A percentile compares a stretch with the other conserved stretches of the same genome.
These are phyloP conservation scores for Lipomyces oligophaga DNA, from an alignment of 805 yeast species.

Conservation along the genomic window DNA sequence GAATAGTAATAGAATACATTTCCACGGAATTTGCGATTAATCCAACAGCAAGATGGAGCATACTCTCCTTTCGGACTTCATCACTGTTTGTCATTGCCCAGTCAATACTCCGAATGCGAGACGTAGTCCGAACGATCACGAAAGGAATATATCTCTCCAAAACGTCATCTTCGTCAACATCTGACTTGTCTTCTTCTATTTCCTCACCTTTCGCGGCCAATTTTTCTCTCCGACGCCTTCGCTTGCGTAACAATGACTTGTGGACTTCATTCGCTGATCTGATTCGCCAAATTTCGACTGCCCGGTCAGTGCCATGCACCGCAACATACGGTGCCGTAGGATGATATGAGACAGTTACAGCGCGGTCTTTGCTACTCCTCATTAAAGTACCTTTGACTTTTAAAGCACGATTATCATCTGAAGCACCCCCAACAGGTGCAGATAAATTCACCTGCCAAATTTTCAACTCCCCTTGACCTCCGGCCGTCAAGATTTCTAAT, in stretches of 20 bases:
- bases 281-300: slow-evolving; percentile 69
- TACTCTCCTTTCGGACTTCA: slow-evolving; percentile 37
- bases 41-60: slow-evolving; percentile 60
- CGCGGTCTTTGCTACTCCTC: slow-evolving; percentile 59
- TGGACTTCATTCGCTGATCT: slow-evolving; percentile 72
- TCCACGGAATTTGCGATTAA: slow-evolving; percentile 74
- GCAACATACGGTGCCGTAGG: slow-evolving; percentile 46
- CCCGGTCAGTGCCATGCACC: slow-evolving; percentile 74
- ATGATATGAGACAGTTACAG: slow-evolving; percentile 56
- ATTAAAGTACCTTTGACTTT: slow-evolving; percentile 55
- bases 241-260: slow-evolving; percentile 72
- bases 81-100: slow-evolving; percentile 50
- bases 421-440: slow-evolving; percentile 35
- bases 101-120: slow-evolving; percentile 61
- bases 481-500: slow-evolving; percentile 59
- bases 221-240: slow-evolving; percentile 70
- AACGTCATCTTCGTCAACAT: slow-evolving; percentile 45
- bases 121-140: slow-evolving; percentile 58
- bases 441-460: slow-evolving; percentile 79
- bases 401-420: slow-evolving; percentile 41
- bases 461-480: slow-evolving; percentile 76
- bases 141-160: slow-evolving; percentile 60
- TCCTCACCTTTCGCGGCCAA: slow-evolving; percentile 41
- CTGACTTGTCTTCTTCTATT: background rate
- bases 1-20: slow-evolving; percentile 54